phyloP scores from a whole-genome alignment of 768 basidiomycete species.

The Favolaschia claudopus region DNA sequence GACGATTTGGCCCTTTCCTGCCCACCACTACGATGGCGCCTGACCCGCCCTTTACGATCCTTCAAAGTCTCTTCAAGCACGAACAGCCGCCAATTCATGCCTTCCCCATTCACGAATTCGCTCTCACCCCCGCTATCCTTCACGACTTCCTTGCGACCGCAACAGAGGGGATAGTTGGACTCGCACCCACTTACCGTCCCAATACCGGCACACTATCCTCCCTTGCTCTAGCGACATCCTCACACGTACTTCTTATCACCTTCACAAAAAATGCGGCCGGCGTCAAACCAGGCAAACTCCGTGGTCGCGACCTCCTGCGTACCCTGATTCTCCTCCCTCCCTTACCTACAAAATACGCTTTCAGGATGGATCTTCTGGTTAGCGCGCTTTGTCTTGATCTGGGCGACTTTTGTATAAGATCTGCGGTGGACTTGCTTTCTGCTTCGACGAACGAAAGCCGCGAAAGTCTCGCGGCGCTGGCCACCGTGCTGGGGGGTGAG shows the following conservation, averaged over 20 bases:
- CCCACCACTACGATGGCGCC: conserved; percentile 4
- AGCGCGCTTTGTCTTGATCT: conserved; percentile 49
- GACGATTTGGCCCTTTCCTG: too few relatives aligned
- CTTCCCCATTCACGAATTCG: conserved; percentile 34
- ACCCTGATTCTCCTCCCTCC: conserved; percentile 41
- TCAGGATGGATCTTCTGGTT: conserved; percentile 54
- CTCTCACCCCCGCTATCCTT: conserved; percentile 33
- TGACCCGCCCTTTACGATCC: conserved; percentile 28
- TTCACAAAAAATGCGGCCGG: conserved; percentile 29
- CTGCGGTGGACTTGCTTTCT: conserved; percentile 52
- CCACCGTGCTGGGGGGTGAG: conserved; percentile 49
- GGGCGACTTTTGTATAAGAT: conserved; percentile 39
- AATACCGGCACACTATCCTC: conserved; percentile 39
- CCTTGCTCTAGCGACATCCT: conserved; percentile 49
- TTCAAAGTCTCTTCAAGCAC: conserved; percentile 43
- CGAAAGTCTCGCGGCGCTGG: conserved; percentile 41
- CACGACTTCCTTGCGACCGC: conserved; percentile 38
- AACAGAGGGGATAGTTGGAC: conserved; percentile 40
- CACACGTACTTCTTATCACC: conserved; percentile 43
- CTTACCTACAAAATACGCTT: conserved; percentile 43
- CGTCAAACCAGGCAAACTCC: not conserved
- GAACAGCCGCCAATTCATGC: conserved; percentile 37
- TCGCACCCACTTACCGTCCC: conserved; percentile 52
- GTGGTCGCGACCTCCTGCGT: conserved; percentile 36
- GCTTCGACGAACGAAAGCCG: conserved; percentile 29